Conservation (phyloP, 1,284 basidiomycete species). For the Papiliotrema terrestris region DNA sequence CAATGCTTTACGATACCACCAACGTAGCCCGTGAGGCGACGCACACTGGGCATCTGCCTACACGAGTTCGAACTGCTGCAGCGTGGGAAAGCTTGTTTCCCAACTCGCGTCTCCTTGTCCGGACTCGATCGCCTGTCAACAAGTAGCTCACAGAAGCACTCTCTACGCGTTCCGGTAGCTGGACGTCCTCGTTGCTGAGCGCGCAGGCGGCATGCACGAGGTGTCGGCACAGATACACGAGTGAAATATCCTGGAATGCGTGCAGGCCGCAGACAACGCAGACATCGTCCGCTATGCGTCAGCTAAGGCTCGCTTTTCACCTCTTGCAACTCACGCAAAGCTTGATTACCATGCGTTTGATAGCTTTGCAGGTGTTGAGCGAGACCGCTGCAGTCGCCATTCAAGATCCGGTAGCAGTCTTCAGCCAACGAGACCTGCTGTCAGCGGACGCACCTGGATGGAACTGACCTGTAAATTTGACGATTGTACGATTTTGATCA, state of each 20-base stretch:
- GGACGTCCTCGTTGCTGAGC: constrained; percentile 31
- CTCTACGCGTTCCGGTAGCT: constrained; percentile 41
- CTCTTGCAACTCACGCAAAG: constrained; percentile 57
- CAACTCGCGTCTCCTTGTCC: constrained; percentile 59
- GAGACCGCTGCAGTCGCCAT: constrained; percentile 75
- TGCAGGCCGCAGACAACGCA: constrained; percentile 66
- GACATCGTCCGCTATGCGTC: constrained; percentile 54
- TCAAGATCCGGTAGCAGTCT: constrained; percentile 80
- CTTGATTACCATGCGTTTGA: constrained; percentile 73
- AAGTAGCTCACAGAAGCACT: constrained; percentile 50
- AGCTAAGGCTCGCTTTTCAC: not conserved
- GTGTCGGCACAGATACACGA: constrained; percentile 84
- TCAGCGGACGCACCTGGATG: not conserved
- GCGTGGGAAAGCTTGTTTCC: constrained; percentile 53
- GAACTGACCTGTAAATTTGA: constrained; percentile 69
- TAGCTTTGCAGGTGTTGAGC: constrained; percentile 64
- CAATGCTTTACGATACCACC: not conserved
- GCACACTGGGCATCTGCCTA: constrained; percentile 73
- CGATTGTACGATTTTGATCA: constrained; percentile 95
- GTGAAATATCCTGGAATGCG: constrained; percentile 53
- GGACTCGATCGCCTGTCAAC: constrained; percentile 50
- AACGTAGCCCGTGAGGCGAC: constrained; percentile 2
- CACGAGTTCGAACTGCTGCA: constrained; percentile 63
- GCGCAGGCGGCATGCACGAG: constrained; percentile 72
- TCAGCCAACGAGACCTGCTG: constrained; percentile 76